A percentile compares a stretch with the other conserved stretches of the same genome.
Conservation (phyloP, 768 basidiomycete genomes). For the Lentinula edodes region DNA sequence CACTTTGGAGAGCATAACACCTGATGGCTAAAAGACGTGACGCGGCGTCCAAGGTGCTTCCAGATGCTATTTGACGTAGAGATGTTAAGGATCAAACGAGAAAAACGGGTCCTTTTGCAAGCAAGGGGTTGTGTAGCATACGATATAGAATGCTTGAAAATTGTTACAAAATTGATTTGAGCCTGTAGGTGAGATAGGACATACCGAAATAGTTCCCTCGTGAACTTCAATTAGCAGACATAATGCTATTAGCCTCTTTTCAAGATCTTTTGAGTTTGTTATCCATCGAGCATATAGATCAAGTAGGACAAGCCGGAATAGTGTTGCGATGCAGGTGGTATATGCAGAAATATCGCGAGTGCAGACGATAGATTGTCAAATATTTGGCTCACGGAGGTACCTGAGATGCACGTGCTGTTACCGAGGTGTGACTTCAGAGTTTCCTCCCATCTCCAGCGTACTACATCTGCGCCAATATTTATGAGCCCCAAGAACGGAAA, state of each 20-base stretch:
- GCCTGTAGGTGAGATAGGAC: slow-evolving; percentile 21
- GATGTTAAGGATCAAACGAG: slow-evolving; percentile 64
- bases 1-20: slow-evolving; percentile 70
- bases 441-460: background rate
- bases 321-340: slow-evolving; percentile 53
- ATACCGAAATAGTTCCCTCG: slow-evolving; percentile 67
- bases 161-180: slow-evolving; percentile 7
- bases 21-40: slow-evolving; percentile 67
- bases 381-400: slow-evolving; percentile 34
- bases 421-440: no score
- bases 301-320: slow-evolving; percentile 72
- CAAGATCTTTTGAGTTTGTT: slow-evolving; percentile 39
- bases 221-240: slow-evolving; percentile 61
- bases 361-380: slow-evolving; percentile 54
- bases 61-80: slow-evolving; percentile 38
- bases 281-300: slow-evolving; percentile 85
- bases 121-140: slow-evolving; percentile 37
- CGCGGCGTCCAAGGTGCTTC: slow-evolving; percentile 45
- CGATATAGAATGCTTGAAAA: slow-evolving; percentile 48
- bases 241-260: slow-evolving; percentile 54
- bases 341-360: slow-evolving; percentile 55
- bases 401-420: no score
- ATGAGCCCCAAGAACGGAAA: slow-evolving; percentile 22
- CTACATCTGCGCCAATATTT: background rate
- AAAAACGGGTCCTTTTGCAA: slow-evolving; percentile 50